phyloP scores from a whole-genome alignment of 176 grass and related monocot genomes.

The Cocos nucifera region DNA sequence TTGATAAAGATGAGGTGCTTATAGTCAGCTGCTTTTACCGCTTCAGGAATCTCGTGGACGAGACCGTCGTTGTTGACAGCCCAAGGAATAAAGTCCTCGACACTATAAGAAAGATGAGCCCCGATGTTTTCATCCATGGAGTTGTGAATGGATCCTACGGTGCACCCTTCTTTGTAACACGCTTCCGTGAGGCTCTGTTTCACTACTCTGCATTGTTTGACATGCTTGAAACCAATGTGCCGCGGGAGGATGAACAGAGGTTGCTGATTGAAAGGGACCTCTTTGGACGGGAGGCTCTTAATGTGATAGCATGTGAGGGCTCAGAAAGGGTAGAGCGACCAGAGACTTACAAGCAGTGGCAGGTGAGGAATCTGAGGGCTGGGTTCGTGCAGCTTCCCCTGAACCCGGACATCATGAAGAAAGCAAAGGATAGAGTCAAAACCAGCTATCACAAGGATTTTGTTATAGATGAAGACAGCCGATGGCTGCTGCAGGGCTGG shows the following conservation, averaged over 20 bases:
- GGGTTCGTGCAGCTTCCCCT: conserved; percentile 65
- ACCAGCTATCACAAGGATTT: conserved; percentile 95
- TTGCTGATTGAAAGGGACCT: conserved; percentile 73
- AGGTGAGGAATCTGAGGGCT: conserved; percentile 91
- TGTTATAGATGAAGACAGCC: conserved; percentile 82
- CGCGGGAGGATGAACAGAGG: conserved; percentile 64
- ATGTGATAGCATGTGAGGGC: conserved; percentile 92
- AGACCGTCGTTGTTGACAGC: conserved; percentile 88
- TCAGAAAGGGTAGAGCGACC: conserved; percentile 91
- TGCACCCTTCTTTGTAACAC: conserved; percentile 87
- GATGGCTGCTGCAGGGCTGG: conserved; percentile 95
- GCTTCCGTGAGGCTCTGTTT: conserved; percentile 88
- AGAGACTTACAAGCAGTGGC: conserved; percentile 96
- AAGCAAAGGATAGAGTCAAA: conserved; percentile 83
- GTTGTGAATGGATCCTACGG: conserved; percentile 93
- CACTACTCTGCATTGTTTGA: conserved; percentile 91
- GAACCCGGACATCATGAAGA: conserved; percentile 63
- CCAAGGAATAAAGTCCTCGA: conserved; percentile 85
- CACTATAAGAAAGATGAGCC: conserved; percentile 86
- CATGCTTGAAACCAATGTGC: conserved; percentile 85
- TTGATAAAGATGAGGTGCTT: conserved; percentile 68
- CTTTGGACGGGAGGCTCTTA: conserved; percentile 85
- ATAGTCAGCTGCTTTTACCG: conserved; percentile 92
- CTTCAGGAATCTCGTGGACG: conserved; percentile 89
- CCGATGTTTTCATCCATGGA: conserved; percentile 83